phyloP scores from a whole-genome alignment of 495 filamentous ascomycete genomes.

The Pseudomonodictys pantanalensis region DNA sequence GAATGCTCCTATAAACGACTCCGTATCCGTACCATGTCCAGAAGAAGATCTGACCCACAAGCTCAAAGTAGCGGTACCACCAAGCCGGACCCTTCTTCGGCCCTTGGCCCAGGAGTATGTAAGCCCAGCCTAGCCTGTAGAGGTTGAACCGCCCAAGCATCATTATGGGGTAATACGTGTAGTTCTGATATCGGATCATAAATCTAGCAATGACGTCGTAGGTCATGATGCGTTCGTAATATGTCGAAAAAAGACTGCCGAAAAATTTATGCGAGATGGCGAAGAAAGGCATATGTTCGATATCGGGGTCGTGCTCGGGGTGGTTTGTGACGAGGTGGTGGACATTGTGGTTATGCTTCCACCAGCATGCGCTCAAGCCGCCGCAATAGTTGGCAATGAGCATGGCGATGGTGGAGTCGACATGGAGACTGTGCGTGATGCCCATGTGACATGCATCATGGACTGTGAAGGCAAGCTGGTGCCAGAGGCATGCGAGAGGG shows the following conservation, averaged over 20 bases:
- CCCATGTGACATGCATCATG: constrained; percentile 98
- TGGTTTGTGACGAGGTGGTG: constrained; percentile 97
- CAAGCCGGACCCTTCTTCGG: constrained; percentile 79
- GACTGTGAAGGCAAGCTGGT: constrained; percentile 90
- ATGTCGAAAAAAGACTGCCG: constrained; percentile 71
- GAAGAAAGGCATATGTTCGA: constrained; percentile 94
- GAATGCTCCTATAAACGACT: constrained; percentile 73
- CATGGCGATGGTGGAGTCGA: constrained; percentile 83
- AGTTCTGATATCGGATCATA: constrained; percentile 71
- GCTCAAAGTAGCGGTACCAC: constrained; percentile 87
- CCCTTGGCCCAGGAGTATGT: constrained; percentile 70
- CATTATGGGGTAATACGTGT: constrained; percentile 84
- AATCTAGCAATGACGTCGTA: constrained; percentile 75
- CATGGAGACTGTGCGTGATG: constrained; percentile 84
- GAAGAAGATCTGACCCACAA: constrained; percentile 79
- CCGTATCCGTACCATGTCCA: constrained; percentile 94
- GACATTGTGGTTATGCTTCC: constrained; percentile 97
- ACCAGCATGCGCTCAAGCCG: constrained; percentile 91
- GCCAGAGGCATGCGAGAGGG: constrained; percentile 85
- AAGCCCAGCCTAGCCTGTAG: constrained; percentile 79
- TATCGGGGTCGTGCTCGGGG: constrained; percentile 96
- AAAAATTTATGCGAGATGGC: constrained; percentile 88
- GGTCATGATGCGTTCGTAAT: constrained; percentile 82
- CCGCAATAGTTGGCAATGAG: constrained; percentile 87
- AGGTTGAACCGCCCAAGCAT: constrained; percentile 89